These are phyloP conservation scores for Dillenia turbinata DNA, from an alignment of 164 flowering plant species.

Conservation along the genomic window DNA sequence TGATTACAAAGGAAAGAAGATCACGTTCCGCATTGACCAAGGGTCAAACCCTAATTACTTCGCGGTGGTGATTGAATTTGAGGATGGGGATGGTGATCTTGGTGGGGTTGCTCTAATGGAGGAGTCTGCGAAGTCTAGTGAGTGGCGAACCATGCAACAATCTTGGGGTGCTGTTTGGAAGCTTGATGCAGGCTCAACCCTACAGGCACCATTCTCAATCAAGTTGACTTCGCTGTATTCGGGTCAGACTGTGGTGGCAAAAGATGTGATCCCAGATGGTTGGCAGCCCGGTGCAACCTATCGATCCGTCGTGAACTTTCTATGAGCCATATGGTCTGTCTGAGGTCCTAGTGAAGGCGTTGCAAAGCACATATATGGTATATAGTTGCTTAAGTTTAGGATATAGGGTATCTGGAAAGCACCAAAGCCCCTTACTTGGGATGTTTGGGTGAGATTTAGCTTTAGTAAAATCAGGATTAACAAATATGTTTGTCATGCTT, in stretches of 20 bases:
- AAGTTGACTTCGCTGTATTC: constrained; percentile 33
- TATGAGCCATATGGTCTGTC: background rate
- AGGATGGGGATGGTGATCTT: constrained; percentile 57
- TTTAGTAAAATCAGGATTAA: too few relatives aligned
- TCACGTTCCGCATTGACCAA: constrained; percentile 49
- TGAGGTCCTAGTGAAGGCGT: too few relatives aligned
- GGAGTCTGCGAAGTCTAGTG: background rate
- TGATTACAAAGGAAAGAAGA: constrained; percentile 31
- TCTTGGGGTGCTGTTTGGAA: constrained; percentile 77
- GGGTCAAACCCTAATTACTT: constrained; percentile 57
- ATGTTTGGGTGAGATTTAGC: too few relatives aligned
- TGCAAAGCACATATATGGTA: background rate
- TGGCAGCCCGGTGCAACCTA: constrained; percentile 62
- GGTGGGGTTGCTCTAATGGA: constrained; percentile 34
- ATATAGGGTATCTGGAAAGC: background rate
- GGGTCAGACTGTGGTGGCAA: constrained; percentile 35
- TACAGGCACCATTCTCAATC: constrained; percentile 50
- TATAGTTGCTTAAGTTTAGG: background rate
- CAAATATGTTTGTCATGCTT: too few relatives aligned
- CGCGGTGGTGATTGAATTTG: constrained; percentile 38
- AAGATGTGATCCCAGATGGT: constrained; percentile 55
- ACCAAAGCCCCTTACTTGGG: too few relatives aligned
- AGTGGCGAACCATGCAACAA: constrained; percentile 48
- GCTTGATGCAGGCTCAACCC: constrained; percentile 26
- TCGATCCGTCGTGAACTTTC: constrained; percentile 53